Evolutionary conservation across 2,329 filamentous ascomycete genomes (phyloP).

Genomic region (Paecilomyces formosus): DNA sequence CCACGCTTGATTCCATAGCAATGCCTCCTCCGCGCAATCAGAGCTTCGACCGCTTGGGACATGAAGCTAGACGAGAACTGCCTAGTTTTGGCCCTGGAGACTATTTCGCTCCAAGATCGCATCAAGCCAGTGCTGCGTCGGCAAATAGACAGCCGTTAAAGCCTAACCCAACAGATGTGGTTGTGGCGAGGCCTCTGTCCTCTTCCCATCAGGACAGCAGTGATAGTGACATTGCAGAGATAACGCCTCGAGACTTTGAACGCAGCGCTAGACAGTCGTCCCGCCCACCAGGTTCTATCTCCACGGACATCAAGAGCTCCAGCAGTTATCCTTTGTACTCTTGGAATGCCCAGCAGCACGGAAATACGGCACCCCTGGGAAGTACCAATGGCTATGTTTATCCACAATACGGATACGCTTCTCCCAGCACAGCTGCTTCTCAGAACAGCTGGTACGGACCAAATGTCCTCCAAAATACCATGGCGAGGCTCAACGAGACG

Average conservation of each 20-base stretch:
- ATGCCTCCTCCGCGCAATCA: background rate
- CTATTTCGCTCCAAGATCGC: background rate
- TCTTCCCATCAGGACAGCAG: slow-evolving; percentile 11
- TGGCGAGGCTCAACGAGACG: slow-evolving; percentile 11
- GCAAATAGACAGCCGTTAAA: background rate
- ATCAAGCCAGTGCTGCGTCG: background rate
- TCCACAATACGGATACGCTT: background rate
- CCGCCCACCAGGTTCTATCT: background rate
- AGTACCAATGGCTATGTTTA: background rate
- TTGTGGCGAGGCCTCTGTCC: slow-evolving; percentile 1
- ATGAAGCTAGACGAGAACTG: background rate
- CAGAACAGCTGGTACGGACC: slow-evolving; percentile 7
- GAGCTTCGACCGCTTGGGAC: background rate
- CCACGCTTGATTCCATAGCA: background rate
- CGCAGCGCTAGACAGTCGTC: background rate
- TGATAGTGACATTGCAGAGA: slow-evolving; percentile 29
- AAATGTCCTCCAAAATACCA: slow-evolving; percentile 11
- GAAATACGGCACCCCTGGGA: background rate
- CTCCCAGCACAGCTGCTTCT: background rate
- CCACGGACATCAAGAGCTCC: background rate
- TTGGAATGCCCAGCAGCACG: background rate
- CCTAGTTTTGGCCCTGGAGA: background rate
- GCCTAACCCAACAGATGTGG: background rate
- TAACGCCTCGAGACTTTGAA: slow-evolving; percentile 15
- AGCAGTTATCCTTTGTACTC: background rate